phyloP scores from a whole-genome alignment of 352 stramenopile genomes.

The Phytophthora multivora region DNA sequence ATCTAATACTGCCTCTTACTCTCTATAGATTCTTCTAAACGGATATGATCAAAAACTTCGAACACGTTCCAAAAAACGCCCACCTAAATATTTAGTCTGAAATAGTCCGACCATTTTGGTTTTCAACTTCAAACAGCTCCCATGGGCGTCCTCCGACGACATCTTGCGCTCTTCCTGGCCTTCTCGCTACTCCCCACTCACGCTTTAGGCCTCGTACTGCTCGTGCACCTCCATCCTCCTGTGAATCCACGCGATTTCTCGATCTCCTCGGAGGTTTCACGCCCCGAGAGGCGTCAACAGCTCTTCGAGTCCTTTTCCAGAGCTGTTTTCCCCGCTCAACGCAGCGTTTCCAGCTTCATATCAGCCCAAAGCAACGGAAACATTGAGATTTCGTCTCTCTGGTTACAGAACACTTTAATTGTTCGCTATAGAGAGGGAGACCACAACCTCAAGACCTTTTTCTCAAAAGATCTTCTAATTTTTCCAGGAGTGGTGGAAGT shows the following conservation, averaged over 20 bases:
- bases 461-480: conserved; percentile 26
- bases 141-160: conserved; percentile 9
- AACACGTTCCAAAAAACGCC: neutral
- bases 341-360: conserved; percentile 31
- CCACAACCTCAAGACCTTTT: conserved; percentile 15
- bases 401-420: conserved; percentile 68
- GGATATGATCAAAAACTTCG: conserved; percentile 2
- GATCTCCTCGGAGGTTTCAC: conserved; percentile 2
- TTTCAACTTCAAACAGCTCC: conserved; percentile 23
- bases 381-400: conserved; percentile 39
- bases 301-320: conserved; percentile 21
- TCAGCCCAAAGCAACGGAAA: conserved; percentile 8
- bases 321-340: conserved; percentile 25
- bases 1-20: neutral
- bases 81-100: neutral
- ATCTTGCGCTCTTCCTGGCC: conserved; percentile 24
- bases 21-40: neutral
- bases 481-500: conserved; percentile 52
- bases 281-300: conserved; percentile 21
- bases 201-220: conserved; percentile 17
- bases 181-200: conserved; percentile 1
- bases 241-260: conserved; percentile 12
- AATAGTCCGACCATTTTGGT: conserved; percentile 4
- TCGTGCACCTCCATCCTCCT: conserved; percentile 51
- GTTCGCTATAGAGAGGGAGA: conserved; percentile 24